A percentile compares a stretch with the other conserved stretches of the same genome.
These are phyloP conservation scores for Suillus luteus DNA, from an alignment of 768 basidiomycete species.

Conservation along the genomic window DNA sequence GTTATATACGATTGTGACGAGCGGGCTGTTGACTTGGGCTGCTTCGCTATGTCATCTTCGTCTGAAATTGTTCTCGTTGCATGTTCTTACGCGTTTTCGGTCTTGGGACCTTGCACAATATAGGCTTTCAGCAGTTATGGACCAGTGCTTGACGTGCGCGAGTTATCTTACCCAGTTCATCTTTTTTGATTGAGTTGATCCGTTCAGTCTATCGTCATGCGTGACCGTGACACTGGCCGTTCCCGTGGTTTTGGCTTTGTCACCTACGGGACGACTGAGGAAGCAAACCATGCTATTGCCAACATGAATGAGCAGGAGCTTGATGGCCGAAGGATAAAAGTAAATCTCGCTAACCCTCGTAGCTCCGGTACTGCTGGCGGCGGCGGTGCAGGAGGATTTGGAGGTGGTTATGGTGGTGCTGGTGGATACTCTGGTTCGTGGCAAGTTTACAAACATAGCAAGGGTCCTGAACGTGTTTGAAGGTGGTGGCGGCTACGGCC, in stretches of 20 bases:
- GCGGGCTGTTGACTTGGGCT: slow-evolving; percentile 26
- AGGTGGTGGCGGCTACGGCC: slow-evolving; percentile 30
- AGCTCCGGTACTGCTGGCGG: slow-evolving; percentile 56
- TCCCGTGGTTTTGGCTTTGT: slow-evolving; percentile 98
- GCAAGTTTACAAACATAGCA: neutral
- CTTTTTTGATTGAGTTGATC: slow-evolving; percentile 30
- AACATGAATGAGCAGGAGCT: slow-evolving; percentile 88
- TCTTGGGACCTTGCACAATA: slow-evolving; percentile 26
- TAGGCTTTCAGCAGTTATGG: slow-evolving; percentile 87
- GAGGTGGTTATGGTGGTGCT: slow-evolving; percentile 35
- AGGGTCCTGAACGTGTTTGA: slow-evolving; percentile 21
- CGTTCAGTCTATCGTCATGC: slow-evolving; percentile 92
- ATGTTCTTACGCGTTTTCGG: slow-evolving; percentile 34
- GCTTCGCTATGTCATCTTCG: slow-evolving; percentile 50
- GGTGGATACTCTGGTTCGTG: slow-evolving; percentile 34
- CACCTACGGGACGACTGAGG: slow-evolving; percentile 59
- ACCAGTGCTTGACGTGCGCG: slow-evolving; percentile 89
- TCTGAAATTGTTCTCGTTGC: slow-evolving; percentile 31
- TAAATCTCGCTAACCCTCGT: slow-evolving; percentile 80
- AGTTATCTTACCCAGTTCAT: slow-evolving; percentile 31
- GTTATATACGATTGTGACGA: slow-evolving; percentile 26
- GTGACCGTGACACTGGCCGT: slow-evolving; percentile 96
- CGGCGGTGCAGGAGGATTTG: slow-evolving; percentile 22
- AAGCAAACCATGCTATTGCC: slow-evolving; percentile 79
- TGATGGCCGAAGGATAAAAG: slow-evolving; percentile 90